A percentile compares a stretch with the other conserved stretches of the same genome.
phyloP scores from a whole-genome alignment of 2,329 filamentous ascomycete genomes.

The Fragosphaeria purpurea region DNA sequence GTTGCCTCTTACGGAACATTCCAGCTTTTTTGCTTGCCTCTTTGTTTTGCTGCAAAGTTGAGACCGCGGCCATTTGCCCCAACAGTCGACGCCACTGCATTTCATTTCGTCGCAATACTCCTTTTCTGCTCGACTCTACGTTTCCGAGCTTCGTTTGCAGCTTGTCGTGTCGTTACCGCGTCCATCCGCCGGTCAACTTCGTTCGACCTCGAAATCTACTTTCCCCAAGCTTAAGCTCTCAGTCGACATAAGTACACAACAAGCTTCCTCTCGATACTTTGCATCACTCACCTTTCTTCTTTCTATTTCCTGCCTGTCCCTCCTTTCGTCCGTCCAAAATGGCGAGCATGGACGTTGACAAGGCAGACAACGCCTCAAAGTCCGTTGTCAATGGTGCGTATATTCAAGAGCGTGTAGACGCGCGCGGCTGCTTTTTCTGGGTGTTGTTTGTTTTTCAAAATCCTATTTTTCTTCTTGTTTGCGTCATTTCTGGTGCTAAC shows the following conservation, averaged over 20 bases:
- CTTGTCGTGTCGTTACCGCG: too few species aligned
- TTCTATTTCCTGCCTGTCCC: too few species aligned
- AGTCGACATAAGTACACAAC: background rate
- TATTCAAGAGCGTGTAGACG: too few species aligned
- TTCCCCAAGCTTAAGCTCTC: background rate
- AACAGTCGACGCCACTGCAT: background rate
- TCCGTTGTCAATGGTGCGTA: constrained; percentile 2
- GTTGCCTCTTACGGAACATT: constrained; percentile 3
- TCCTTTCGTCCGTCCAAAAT: background rate
- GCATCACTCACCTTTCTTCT: background rate
- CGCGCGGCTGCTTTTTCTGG: too few species aligned
- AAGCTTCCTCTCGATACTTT: background rate
- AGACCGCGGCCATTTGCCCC: too few species aligned
- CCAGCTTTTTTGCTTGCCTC: background rate
- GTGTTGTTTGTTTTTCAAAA: too few species aligned
- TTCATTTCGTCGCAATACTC: background rate
- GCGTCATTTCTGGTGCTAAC: too few species aligned
- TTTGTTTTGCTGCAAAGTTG: background rate
- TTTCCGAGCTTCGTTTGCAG: background rate
- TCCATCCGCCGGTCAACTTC: too few species aligned
- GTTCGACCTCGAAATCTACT: too few species aligned
- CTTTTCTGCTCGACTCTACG: background rate
- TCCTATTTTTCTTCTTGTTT: too few species aligned
- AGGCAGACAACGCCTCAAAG: constrained; percentile 1
- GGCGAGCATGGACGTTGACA: constrained; percentile 9